Percentiles rank a stretch among this genome's conserved stretches.
Conservation (phyloP, 208 protist species). For the Trypanosoma mega region DNA sequence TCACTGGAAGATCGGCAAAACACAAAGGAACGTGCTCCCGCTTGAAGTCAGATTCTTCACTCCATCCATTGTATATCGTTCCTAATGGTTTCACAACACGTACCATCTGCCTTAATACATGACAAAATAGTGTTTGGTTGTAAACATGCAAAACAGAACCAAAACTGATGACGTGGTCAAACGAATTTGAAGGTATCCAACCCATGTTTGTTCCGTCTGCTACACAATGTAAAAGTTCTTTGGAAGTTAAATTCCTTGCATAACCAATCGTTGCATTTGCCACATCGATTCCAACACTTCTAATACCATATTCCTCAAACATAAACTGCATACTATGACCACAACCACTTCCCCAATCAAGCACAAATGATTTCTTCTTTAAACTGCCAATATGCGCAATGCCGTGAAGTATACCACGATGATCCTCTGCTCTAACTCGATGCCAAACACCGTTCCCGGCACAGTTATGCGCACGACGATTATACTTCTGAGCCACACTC, state of each 20-base stretch:
- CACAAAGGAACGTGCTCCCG: slow-evolving; percentile 22
- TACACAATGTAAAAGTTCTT: slow-evolving; percentile 30
- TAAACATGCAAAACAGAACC: slow-evolving; percentile 28
- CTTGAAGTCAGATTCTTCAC: slow-evolving; percentile 32
- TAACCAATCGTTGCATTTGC: slow-evolving; percentile 23
- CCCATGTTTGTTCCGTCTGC: slow-evolving; percentile 29
- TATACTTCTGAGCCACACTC: slow-evolving; percentile 26
- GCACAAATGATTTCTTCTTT: slow-evolving; percentile 22
- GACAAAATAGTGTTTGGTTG: slow-evolving; percentile 29
- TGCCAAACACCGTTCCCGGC: slow-evolving; percentile 26
- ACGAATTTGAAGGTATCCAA: slow-evolving; percentile 30
- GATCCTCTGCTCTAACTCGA: slow-evolving; percentile 23
- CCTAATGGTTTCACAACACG: slow-evolving; percentile 27
- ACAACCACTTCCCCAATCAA: slow-evolving; percentile 38
- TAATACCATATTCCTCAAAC: slow-evolving; percentile 21
- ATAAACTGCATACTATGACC: slow-evolving; percentile 31
- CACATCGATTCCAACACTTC: slow-evolving; percentile 30
- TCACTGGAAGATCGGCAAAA: slow-evolving; percentile 28
- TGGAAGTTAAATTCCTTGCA: slow-evolving; percentile 22
- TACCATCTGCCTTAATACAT: slow-evolving; percentile 30
- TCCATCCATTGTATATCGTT: slow-evolving; percentile 37
- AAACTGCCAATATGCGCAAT: slow-evolving; percentile 14
- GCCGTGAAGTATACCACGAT: slow-evolving; percentile 25
- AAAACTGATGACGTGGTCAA: slow-evolving; percentile 37
- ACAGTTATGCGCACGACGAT: slow-evolving; percentile 26